Evolutionary conservation across 1,284 basidiomycete species (phyloP).

Genomic region (Microbotryomycetes sp.): DNA sequence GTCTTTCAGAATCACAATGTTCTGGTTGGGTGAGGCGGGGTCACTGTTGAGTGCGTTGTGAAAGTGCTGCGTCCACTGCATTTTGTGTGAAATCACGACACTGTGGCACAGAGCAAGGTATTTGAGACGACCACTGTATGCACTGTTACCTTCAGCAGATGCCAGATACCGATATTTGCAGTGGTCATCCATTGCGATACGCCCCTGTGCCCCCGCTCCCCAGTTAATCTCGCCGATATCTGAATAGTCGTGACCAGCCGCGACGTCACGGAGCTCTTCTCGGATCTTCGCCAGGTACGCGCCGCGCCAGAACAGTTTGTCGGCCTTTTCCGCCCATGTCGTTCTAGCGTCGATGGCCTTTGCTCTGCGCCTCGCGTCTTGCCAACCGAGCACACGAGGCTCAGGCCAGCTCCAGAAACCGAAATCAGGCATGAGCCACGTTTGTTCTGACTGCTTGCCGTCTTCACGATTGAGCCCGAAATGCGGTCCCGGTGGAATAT

Average conservation of each 20-base stretch:
- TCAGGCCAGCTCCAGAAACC: neutral
- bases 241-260: neutral
- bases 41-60: slow-evolving; percentile 5
- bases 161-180: slow-evolving; percentile 7
- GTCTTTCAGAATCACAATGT: neutral
- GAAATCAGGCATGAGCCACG: slow-evolving; percentile 7
- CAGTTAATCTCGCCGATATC: slow-evolving; percentile 6
- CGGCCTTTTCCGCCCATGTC: neutral
- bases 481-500: neutral
- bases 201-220: neutral
- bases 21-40: slow-evolving; percentile 3
- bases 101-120: slow-evolving; percentile 5
- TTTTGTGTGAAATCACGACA: slow-evolving; percentile 1
- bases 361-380: neutral
- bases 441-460: neutral
- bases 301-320: slow-evolving; percentile 11
- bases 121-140: slow-evolving; percentile 7
- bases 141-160: neutral
- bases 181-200: slow-evolving; percentile 5
- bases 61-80: slow-evolving; percentile 8
- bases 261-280: neutral
- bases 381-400: neutral
- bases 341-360: neutral
- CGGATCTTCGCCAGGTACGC: neutral
- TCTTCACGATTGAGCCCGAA: neutral